Percentiles rank a stretch among this genome's conserved stretches.
Conservation (phyloP, 2,329 filamentous ascomycete genomes). For the Colletotrichum graminicola region DNA sequence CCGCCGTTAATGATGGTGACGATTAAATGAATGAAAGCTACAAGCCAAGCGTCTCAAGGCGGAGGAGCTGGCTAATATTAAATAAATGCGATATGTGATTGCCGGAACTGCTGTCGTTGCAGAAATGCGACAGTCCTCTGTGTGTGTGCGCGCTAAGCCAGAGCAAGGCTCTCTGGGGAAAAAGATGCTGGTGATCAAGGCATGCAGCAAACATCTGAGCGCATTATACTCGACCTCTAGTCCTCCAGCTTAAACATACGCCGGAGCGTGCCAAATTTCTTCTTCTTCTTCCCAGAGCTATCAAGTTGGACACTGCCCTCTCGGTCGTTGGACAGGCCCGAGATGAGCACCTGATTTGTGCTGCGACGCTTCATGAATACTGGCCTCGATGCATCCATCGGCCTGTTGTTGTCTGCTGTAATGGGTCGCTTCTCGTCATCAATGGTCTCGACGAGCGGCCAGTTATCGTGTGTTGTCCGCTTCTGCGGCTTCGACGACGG, state of each 20-base stretch:
- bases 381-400: constrained; percentile 43
- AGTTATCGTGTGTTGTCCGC: constrained; percentile 52
- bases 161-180: not conserved
- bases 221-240: constrained; percentile 46
- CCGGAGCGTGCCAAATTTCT: constrained; percentile 76
- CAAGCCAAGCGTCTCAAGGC: not conserved
- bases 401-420: constrained; percentile 50
- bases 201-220: not conserved
- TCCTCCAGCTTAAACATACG: constrained; percentile 71
- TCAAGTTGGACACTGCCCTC: constrained; percentile 39
- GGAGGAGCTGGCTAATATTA: not conserved
- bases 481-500: constrained; percentile 45
- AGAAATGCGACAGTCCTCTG: not conserved
- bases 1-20: not conserved
- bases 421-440: constrained; percentile 49
- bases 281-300: constrained; percentile 60
- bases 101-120: not conserved
- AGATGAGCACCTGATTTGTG: constrained; percentile 48
- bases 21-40: constrained; percentile 1
- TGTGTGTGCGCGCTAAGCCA: not conserved
- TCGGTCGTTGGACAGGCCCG: constrained; percentile 8
- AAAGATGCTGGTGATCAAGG: not conserved
- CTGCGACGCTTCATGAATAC: constrained; percentile 53
- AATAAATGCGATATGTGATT: not conserved
- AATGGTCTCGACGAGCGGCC: constrained; percentile 59